Evolutionary conservation across 225 moss, liverwort and hornwort genomes (phyloP), one percentile per base, ranked within the genome.

Genomic region (Rhytidiadelphus loreus): DNA sequence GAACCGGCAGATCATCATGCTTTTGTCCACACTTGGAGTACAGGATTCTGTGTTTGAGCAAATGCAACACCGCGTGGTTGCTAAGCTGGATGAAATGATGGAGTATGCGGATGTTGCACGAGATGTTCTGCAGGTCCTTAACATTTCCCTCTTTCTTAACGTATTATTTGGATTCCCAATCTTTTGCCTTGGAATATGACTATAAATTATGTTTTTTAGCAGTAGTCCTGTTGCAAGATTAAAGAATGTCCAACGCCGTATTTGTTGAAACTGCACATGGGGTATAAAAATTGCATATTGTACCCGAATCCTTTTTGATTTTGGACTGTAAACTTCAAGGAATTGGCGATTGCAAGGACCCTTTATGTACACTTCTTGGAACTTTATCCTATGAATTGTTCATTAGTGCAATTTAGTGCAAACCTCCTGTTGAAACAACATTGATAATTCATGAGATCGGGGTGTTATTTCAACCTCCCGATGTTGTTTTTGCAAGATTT

Each of bases 1-100:
- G 85, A 97, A 99, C 65, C 96, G 96, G 59, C 99, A 99, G 83
- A 95, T 99, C n/a, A 96, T 99, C 39, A 90, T 93, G 79, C 92
- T 99, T 8, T 82, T 99, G n/a, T 95, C 97, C 43, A 97, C 99
- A 70, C 94, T 99, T 57, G 96, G 95, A 58, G 91, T 97, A 23
- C 57, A 57, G 58, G 97, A 97, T 85, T 81, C 86, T 26, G 95
- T 95, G 63, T 99, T 99, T 91, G 90, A 95, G 85, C 61, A 86
- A 57, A 85, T 99, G 92, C 99, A 97, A 85, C 90, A 87, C 59
- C 84, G 90, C 82, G 89, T 94, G 83, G 89, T 97, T 74, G 81
- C 93, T 44, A 92, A 96, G 74, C 90, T 97, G 83, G 92, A 97
- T 85, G 90, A 84, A n/a, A 93, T 97, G 92, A 81, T 97, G 90